Conservation (phyloP, 208 protist species). For the Porcisia deanei region DNA sequence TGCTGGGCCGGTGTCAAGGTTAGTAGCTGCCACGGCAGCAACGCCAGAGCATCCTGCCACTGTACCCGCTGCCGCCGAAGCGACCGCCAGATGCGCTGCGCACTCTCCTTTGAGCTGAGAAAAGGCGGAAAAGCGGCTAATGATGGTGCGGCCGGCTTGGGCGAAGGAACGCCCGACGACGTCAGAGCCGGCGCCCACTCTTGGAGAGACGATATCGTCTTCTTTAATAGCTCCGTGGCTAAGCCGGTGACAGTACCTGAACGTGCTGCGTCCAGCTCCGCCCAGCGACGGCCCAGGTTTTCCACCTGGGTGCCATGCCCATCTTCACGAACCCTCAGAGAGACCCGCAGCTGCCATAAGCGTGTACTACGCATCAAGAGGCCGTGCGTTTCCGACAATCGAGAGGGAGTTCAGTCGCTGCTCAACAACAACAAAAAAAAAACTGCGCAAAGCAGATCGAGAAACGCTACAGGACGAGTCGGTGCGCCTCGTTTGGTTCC, state of each 20-base stretch:
- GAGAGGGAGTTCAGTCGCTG: background rate
- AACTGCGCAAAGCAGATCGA: constrained; percentile 2
- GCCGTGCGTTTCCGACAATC: no score
- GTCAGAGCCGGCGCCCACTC: background rate
- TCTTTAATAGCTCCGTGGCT: constrained; percentile 29
- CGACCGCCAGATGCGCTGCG: constrained; percentile 53
- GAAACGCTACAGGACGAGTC: background rate
- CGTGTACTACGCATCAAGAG: constrained; percentile 4
- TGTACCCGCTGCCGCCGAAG: constrained; percentile 50
- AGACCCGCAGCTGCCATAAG: background rate
- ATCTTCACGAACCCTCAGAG: constrained; percentile 1
- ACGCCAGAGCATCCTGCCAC: constrained; percentile 43
- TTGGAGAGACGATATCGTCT: constrained; percentile 33
- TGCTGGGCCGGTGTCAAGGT: constrained; percentile 37
- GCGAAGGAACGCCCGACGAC: background rate
- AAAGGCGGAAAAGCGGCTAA: background rate
- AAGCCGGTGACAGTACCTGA: constrained; percentile 7
- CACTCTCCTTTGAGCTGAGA: constrained; percentile 15
- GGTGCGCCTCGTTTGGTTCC: no score
- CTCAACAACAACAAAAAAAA: background rate
- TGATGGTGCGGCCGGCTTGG: no score
- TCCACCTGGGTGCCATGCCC: background rate
- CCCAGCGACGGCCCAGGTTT: constrained; percentile 22
- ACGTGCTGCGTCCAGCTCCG: constrained; percentile 8
- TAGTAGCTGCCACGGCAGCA: constrained; percentile 49